These are phyloP conservation scores for Suillus fuscotomentosus DNA, from an alignment of 768 basidiomycete genomes.

Conservation along the genomic window DNA sequence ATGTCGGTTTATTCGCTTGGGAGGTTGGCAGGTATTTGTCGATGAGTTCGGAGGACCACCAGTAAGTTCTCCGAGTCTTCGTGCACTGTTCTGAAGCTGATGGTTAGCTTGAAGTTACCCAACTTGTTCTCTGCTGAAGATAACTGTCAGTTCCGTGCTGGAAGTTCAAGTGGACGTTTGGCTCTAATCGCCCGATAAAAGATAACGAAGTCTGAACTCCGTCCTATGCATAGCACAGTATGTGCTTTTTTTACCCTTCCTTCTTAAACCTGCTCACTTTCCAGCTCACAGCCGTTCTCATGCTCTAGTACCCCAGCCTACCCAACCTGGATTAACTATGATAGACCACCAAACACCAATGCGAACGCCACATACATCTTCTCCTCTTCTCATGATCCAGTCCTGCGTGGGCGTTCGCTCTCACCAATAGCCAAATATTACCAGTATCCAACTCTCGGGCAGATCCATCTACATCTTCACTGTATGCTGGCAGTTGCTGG, in stretches of 20 bases:
- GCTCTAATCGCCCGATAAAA: background rate
- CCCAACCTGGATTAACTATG: background rate
- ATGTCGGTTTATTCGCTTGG: background rate
- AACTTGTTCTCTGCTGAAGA: background rate
- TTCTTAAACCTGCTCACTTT: background rate
- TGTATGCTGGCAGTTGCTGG: too few species aligned
- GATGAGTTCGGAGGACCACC: background rate
- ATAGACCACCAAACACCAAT: too few species aligned
- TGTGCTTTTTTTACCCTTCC: background rate
- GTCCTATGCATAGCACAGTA: background rate
- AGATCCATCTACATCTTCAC: too few species aligned
- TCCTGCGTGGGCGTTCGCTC: too few species aligned
- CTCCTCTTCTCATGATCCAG: too few species aligned
- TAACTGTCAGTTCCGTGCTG: background rate
- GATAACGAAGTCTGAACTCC: background rate
- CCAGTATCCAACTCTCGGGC: too few species aligned
- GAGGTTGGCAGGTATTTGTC: background rate
- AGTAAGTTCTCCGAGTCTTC: background rate
- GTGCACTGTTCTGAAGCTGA: background rate
- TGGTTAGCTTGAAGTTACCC: background rate
- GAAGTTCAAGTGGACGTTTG: background rate
- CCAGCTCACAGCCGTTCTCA: background rate
- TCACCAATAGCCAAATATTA: too few species aligned
- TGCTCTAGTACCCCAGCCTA: background rate
- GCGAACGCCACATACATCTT: too few species aligned